Evolutionary conservation across 2,329 filamentous ascomycete genomes (phyloP), one percentile per base, ranked within the genome.

Genomic region (Botrytis porri): DNA sequence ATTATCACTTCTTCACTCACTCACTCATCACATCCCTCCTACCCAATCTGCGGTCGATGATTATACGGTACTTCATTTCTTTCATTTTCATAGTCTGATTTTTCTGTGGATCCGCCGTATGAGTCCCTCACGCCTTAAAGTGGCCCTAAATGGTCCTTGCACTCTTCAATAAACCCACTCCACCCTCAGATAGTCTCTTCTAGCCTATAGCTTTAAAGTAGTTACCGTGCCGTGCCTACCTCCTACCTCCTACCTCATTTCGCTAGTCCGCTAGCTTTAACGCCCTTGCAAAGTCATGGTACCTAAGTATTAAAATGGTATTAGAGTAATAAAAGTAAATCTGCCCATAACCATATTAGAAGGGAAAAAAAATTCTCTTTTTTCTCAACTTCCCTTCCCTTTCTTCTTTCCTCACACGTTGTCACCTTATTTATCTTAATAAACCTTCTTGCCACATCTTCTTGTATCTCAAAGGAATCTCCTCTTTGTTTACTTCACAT

Each of bases 251-350:
- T 45, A 41, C 41, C 69, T 74, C n/a, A 72, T 74, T 69, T 72
- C 73, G 69, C 70, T 71, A 66, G 60, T 54, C 60, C n/a, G 25
- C 54, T 72, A 67, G 51, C 37, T 57, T 51, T 60, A 57, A 32
- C 59, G 63, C 74, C 74, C 75, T 75, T 74, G 74, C 73, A 70
- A 57, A 69, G 63, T 69, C 59, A 71, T 61, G 35, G 67, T 69
- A 69, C 60, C 43, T 54, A n/a, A 54, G 25, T 54, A 54, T 54
- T 54, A 54, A 54, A 54, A 54, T 54, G 48, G 54, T 29, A 63
- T 39, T 63, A 66, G 35, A 66, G 64, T 37, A 66, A 66, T 66
- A 48, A 66, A 61, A 69, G n/a, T 41, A 69, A 69, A 69, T 69
- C 66, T 69, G 66, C 66, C 66, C 51, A 71, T 51, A 35, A 71